These are phyloP conservation scores for Phytophthora hybrid DNA, from an alignment of 352 stramenopile species.

Conservation along the genomic window DNA sequence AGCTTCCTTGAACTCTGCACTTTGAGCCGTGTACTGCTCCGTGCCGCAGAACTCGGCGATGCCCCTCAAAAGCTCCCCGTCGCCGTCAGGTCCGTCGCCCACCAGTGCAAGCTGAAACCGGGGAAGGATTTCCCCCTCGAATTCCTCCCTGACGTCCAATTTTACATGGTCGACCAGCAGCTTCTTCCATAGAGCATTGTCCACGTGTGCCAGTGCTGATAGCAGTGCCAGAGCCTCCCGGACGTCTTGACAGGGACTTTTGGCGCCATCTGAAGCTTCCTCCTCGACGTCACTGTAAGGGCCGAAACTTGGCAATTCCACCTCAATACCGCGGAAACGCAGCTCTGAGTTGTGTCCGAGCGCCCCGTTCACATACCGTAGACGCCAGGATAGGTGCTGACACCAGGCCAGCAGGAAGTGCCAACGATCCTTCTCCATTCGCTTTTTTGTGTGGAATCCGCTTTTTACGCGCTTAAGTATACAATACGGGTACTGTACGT, in stretches of 20 bases:
- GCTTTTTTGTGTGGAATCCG: not conserved
- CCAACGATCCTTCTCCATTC: constrained; percentile 28
- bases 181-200: constrained; percentile 35
- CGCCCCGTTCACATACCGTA: constrained; percentile 25
- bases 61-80: constrained; percentile 19
- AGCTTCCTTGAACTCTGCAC: constrained; percentile 24
- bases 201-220: constrained; percentile 34
- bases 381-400: constrained; percentile 1
- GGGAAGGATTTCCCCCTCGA: constrained; percentile 27
- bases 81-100: constrained; percentile 7
- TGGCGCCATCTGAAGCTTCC: not conserved
- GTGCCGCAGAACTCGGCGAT: constrained; percentile 31
- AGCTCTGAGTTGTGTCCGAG: constrained; percentile 19
- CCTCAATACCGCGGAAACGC: constrained; percentile 24
- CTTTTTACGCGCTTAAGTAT: not conserved
- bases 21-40: constrained; percentile 22
- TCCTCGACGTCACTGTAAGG: constrained; percentile 13
- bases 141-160: constrained; percentile 25
- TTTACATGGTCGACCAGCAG: constrained; percentile 24
- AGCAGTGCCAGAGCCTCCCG: constrained; percentile 30
- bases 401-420: constrained; percentile 40
- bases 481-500: not conserved
- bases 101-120: constrained; percentile 27
- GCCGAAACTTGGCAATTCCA: constrained; percentile 24
- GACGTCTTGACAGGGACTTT: constrained; percentile 10